These are phyloP conservation scores for Effrenium voratum DNA, from an alignment of 73 alveolate genomes.

Conservation along the genomic window DNA sequence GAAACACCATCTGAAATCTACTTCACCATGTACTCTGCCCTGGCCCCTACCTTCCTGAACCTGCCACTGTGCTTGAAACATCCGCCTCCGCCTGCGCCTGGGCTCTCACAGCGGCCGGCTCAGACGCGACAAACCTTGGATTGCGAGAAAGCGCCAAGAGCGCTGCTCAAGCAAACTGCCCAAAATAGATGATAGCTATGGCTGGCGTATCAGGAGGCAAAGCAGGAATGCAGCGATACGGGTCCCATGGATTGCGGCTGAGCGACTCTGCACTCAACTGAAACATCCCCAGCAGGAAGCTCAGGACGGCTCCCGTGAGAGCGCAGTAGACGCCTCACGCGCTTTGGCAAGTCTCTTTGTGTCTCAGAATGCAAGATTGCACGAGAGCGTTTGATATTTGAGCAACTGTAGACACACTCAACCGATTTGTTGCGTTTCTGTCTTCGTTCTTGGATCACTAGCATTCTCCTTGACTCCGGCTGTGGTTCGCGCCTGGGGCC, in stretches of 20 bases:
- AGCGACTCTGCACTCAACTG: not conserved
- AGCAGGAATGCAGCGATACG: too few relatives aligned
- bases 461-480: not conserved
- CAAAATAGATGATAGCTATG: too few relatives aligned
- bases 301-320: not conserved
- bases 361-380: not conserved
- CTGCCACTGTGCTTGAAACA: too few relatives aligned
- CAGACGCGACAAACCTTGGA: too few relatives aligned
- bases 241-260: not conserved
- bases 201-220: too few relatives aligned
- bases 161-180: too few relatives aligned
- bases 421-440: not conserved
- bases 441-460: not conserved
- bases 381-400: not conserved
- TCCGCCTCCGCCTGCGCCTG: too few relatives aligned
- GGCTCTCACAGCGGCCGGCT: too few relatives aligned
- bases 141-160: too few relatives aligned
- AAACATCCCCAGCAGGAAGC: constrained; percentile 9
- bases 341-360: not conserved
- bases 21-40: too few relatives aligned
- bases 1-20: too few relatives aligned
- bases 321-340: constrained; percentile 18
- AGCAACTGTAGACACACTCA: not conserved
- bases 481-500: not conserved
- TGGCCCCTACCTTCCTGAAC: too few relatives aligned